Percentiles rank a stretch among this genome's conserved stretches.
These are phyloP conservation scores for Trypanosoma avium DNA, from an alignment of 208 protist species.

Conservation along the genomic window DNA sequence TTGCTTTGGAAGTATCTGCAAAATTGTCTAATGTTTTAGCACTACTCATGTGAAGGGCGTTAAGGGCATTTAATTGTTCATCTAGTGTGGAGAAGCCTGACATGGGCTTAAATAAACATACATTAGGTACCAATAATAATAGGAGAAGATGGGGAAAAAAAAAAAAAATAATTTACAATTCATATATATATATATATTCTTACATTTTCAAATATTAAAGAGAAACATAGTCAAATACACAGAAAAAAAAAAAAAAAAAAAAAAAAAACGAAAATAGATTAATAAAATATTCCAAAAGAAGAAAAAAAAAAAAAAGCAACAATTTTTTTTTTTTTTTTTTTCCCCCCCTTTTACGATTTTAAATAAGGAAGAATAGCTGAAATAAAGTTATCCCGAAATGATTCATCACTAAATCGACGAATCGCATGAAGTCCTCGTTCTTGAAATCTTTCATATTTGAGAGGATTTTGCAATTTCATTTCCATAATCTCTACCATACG, in stretches of 20 bases:
- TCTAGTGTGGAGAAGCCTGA: constrained; percentile 53
- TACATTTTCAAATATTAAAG: neutral
- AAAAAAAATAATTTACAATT: neutral
- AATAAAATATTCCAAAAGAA: neutral
- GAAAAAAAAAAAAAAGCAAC: neutral
- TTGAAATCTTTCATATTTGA: constrained; percentile 39
- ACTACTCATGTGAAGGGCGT: constrained; percentile 61
- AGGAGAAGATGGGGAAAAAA: constrained; percentile 6
- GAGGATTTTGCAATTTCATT: constrained; percentile 30
- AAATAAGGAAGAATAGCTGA: constrained; percentile 15
- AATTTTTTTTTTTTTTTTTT: neutral
- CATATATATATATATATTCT: constrained; percentile 3
- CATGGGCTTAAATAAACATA: constrained; percentile 29
- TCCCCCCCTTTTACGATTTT: neutral
- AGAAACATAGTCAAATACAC: neutral
- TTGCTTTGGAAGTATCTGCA: constrained; percentile 76
- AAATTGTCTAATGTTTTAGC: constrained; percentile 78
- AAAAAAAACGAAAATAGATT: neutral
- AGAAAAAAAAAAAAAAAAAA: neutral
- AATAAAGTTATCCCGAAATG: constrained; percentile 21
- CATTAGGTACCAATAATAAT: constrained; percentile 1
- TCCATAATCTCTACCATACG: constrained; percentile 56
- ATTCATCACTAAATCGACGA: constrained; percentile 27
- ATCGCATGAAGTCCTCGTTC: constrained; percentile 23
- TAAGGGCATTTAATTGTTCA: constrained; percentile 68